These are phyloP conservation scores for Amanita pallidorosea DNA, from an alignment of 768 basidiomycete species.

Conservation along the genomic window DNA sequence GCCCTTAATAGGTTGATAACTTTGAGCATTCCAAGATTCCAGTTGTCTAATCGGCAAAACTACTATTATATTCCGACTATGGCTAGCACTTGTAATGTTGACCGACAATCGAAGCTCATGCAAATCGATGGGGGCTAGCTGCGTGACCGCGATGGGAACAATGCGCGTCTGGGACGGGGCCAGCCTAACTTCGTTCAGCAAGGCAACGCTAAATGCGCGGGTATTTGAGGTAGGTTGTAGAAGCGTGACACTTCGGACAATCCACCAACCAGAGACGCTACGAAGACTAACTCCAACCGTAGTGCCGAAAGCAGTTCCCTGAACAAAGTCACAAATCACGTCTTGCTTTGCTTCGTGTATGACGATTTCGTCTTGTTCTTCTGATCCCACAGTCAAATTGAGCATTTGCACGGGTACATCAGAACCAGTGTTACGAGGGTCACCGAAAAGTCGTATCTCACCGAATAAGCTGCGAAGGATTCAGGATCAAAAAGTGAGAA, in stretches of 20 bases:
- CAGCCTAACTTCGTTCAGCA: constrained; percentile 21
- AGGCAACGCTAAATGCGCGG: background rate
- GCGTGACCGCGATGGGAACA: constrained; percentile 39
- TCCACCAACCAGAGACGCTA: constrained; percentile 47
- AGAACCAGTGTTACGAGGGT: constrained; percentile 35
- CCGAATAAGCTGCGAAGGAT: background rate
- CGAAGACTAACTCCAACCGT: constrained; percentile 56
- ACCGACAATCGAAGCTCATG: constrained; percentile 26
- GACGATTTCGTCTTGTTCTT: constrained; percentile 18
- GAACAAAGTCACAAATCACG: constrained; percentile 57
- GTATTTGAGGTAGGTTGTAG: background rate
- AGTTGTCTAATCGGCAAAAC: constrained; percentile 36
- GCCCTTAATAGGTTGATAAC: constrained; percentile 32
- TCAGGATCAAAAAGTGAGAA: background rate
- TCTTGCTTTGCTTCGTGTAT: constrained; percentile 40
- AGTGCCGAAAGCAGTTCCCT: constrained; percentile 66
- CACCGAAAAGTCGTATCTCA: constrained; percentile 79
- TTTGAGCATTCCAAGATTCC: constrained; percentile 25
- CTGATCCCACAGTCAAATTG: constrained; percentile 34
- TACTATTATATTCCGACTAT: constrained; percentile 11
- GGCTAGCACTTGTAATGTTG: constrained; percentile 20
- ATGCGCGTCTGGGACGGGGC: constrained; percentile 55
- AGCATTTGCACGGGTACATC: constrained; percentile 47
- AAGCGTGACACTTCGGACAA: constrained; percentile 20
- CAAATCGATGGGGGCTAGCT: constrained; percentile 24